Evolutionary conservation across 169 alveolate genomes (phyloP), one percentile per base, ranked within the genome.

Genomic region (Eimeria necatrix): DNA sequence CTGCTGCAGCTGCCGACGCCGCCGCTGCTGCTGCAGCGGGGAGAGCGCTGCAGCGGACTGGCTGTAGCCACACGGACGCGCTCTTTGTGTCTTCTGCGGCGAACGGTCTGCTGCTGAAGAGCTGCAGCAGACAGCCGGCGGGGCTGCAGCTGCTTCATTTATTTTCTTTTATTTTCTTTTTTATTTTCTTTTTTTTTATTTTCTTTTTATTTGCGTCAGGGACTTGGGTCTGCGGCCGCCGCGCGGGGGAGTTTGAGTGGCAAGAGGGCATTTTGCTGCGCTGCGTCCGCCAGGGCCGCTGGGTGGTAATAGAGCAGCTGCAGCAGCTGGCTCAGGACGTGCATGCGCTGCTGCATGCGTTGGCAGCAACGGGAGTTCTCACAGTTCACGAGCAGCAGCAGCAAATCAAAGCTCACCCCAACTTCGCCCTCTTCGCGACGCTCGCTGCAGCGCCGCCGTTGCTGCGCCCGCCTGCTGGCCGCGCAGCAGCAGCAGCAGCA

Each of bases 161-260:
- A 8, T 56, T 18, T 14, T 24, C n/a, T 8, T 22, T 68, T 16
- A 12, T 68, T 16, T 12, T 68, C 16, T 12, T 68, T 16, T 22
- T 68, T n/a, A n/a, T n/a, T n/a, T n/a, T n/a, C n/a, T n/a, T 18
- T 14, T 24, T 3, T 8, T 22, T 68, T 16, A 12, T 68, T 16
- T 12, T 68, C 16, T 12, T 68, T 16, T 22, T 68, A 16, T 32
- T 60, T 24, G 48, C 78, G 68, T 3, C 94, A 91, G 95, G 95
- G 41, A 78, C 95, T 24, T 91, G 95, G 95, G 91, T 91, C 5
- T 91, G 95, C 68, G 87, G 95, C 92, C 64, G 95, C 32, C 91
- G 76, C 7, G 95, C 84, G 24, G 91, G 92, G 46, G 89, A 56
- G 41, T 91, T 91, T 52, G 85, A 70, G 73, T 91, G 95, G 95